Conservation (phyloP, 208 protist species). For the Balamuthia mandrillaris region DNA sequence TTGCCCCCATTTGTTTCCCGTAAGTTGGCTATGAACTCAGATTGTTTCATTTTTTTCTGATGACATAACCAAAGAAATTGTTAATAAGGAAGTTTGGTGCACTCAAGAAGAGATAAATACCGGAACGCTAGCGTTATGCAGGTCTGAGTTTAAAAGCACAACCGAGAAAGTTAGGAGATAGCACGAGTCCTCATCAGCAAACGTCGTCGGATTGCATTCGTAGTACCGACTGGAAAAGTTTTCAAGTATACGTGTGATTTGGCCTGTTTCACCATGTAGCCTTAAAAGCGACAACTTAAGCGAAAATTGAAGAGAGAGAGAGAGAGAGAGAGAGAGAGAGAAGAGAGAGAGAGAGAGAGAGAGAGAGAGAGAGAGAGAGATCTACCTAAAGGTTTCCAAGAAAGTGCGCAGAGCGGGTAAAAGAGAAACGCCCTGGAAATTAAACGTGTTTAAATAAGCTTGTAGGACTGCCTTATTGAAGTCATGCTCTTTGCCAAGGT, state of each 20-base stretch:
- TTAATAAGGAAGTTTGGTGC: neutral
- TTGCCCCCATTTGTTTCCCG: neutral
- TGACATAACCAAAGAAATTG: neutral
- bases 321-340: neutral
- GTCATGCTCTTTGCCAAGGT: neutral
- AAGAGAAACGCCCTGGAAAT: neutral
- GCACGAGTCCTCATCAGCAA: constrained; percentile 34
- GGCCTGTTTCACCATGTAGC: constrained; percentile 52
- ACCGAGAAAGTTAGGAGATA: constrained; percentile 47
- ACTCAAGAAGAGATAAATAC: neutral
- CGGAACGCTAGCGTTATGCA: constrained; percentile 39
- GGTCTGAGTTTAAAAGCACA: constrained; percentile 50
- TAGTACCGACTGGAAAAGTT: constrained; percentile 9
- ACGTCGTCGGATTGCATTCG: neutral
- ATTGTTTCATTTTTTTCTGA: constrained; percentile 7
- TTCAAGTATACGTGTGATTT: constrained; percentile 52
- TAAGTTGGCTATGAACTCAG: constrained; percentile 6
- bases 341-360: neutral
- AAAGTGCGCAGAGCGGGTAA: neutral
- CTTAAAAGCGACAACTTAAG: neutral
- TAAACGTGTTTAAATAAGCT: constrained; percentile 34
- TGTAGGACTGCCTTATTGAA: neutral
- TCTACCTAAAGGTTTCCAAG: constrained; percentile 7
- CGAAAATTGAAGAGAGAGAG: neutral
- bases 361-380: neutral